Percentiles rank a stretch among this genome's conserved stretches.
Evolutionary conservation across 1,139 yeast genomes (phyloP).

Genomic region (Yamadazyma blattariae): DNA sequence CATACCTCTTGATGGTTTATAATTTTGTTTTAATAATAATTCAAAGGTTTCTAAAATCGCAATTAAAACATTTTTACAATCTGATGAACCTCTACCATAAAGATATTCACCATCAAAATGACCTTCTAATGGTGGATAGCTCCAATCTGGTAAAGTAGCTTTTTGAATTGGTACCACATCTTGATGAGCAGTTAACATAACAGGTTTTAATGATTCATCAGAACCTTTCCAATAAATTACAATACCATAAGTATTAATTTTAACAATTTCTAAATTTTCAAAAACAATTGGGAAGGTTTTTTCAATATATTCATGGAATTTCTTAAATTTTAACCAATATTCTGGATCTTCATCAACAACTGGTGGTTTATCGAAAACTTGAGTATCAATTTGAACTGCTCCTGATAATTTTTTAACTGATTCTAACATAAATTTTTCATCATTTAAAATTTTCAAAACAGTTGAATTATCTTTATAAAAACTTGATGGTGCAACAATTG

Average conservation of each 20-base stretch:
- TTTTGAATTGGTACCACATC: slow-evolving; percentile 81
- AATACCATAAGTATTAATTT: slow-evolving; percentile 65
- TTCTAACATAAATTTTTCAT: slow-evolving; percentile 28
- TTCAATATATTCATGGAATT: slow-evolving; percentile 56
- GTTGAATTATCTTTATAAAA: slow-evolving; percentile 34
- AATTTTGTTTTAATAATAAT: slow-evolving; percentile 27
- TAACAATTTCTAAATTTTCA: slow-evolving; percentile 45
- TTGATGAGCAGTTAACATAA: slow-evolving; percentile 72
- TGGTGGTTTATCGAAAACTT: slow-evolving; percentile 44
- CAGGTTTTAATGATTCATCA: slow-evolving; percentile 52
- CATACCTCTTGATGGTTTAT: slow-evolving; percentile 33
- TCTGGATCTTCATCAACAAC: slow-evolving; percentile 33
- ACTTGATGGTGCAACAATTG: slow-evolving; percentile 28
- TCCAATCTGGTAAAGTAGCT: slow-evolving; percentile 59
- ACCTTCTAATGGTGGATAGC: slow-evolving; percentile 67
- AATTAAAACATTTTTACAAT: slow-evolving; percentile 40
- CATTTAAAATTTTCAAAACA: slow-evolving; percentile 28
- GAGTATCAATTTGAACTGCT: slow-evolving; percentile 46
- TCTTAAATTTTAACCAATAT: slow-evolving; percentile 41
- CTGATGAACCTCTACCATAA: slow-evolving; percentile 43
- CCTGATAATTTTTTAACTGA: slow-evolving; percentile 38
- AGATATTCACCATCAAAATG: slow-evolving; percentile 54
- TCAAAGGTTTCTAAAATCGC: slow-evolving; percentile 40
- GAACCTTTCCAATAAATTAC: slow-evolving; percentile 68
- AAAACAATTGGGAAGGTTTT: slow-evolving; percentile 60